These are phyloP conservation scores for Phytophthora sp. DNA, from an alignment of 352 stramenopile species.

Conservation along the genomic window DNA sequence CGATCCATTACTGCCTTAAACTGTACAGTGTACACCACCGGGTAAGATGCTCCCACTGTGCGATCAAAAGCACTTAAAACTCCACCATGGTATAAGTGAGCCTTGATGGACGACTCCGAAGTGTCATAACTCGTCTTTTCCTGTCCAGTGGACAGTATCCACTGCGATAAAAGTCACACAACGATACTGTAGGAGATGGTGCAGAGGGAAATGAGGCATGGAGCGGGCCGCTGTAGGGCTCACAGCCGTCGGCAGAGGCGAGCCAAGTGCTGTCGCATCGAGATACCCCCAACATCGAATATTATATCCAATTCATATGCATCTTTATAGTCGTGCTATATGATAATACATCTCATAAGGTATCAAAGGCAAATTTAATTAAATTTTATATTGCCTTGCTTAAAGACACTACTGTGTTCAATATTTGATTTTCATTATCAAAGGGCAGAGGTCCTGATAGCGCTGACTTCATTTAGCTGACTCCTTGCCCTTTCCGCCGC, in stretches of 20 bases:
- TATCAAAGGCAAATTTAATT: neutral
- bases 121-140: too few species aligned
- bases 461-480: conserved; percentile 23
- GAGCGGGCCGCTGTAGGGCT: conserved; percentile 7
- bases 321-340: too few species aligned
- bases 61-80: too few species aligned
- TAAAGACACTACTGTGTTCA: neutral
- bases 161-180: conserved; percentile 9
- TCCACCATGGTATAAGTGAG: too few species aligned
- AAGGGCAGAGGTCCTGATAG: conserved; percentile 19
- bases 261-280: conserved; percentile 19
- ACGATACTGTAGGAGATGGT: conserved; percentile 6
- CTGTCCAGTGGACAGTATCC: too few species aligned
- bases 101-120: too few species aligned
- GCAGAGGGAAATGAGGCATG: conserved; percentile 16
- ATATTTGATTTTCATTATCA: neutral
- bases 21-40: conserved; percentile 11
- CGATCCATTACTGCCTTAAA: conserved; percentile 22
- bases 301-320: neutral
- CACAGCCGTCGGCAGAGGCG: conserved; percentile 16
- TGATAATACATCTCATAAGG: neutral
- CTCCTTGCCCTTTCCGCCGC: conserved; percentile 5
- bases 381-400: too few species aligned
- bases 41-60: conserved; percentile 20
- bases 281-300: conserved; percentile 5